Base-by-base conservation (phyloP, 2,329 filamentous ascomycete species). In the Laburnicola sp. region DNA sequence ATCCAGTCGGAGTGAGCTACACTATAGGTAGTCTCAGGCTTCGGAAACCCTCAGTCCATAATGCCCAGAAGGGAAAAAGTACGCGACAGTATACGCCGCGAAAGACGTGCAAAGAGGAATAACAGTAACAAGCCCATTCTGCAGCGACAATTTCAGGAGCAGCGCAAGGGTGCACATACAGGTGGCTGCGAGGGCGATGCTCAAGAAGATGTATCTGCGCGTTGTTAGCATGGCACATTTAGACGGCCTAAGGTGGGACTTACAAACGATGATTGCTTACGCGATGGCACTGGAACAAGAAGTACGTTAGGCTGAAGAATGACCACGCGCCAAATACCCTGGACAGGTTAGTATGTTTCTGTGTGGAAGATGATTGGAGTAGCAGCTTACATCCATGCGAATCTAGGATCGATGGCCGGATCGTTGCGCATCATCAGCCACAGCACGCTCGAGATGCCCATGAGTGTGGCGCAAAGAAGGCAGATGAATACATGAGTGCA, bases 381-480 rank as follows among this genome's bases (percentile, higher is more conserved):
- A 21, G 32, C 9, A 4, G 49, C 55, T 53, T 46, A 60, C 55
- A 54, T 55, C 58, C 58, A 60, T 3, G 58, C 45, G 3, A 53
- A 7, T 9, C 40, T 45, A 1, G 56, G 50, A 9, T 42, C 43
- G n/a, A 60, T 48, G 4, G 53, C 55, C 28, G 48, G 9, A 37
- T 58, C 55, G 39, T 60, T 60, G 9, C 58, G 53, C 55, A 60
- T 58, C 36, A 58, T 57, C 34, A 58, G 31, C 55, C 55, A 60
- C 23, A 58, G 34, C 1, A 60, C 41, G 35, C 58, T 54, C 23
- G 46, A 42, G 21, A 48, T 8, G 11, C 16, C 16, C 16, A 16
- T 16, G 16, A 16, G 16, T 16, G 16, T 16, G 16, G 16, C 16
- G 16, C 16, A 16, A 16, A 16, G 16, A 16, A 16, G 16, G 16